phyloP scores from a whole-genome alignment of 441 rosid genomes.

The Brassica balearica region DNA sequence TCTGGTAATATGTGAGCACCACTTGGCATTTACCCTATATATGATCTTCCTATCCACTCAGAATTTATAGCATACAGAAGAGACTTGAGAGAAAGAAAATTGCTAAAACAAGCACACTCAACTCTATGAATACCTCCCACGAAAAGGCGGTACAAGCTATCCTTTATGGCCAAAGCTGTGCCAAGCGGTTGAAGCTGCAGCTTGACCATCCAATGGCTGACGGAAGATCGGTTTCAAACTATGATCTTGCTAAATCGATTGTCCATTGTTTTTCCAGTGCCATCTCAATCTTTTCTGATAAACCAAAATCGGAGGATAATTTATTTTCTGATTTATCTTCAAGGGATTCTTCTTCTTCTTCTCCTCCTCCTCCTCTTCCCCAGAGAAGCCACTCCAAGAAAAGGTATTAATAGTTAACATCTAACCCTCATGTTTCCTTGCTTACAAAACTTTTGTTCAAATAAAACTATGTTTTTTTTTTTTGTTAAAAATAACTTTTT shows the following conservation, averaged over 20 bases:
- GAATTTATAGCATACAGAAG: background rate
- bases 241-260: conserved; percentile 37
- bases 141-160: conserved; percentile 34
- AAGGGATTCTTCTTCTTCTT: conserved; percentile 13
- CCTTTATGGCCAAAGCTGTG: conserved; percentile 38
- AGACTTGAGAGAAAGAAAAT: conserved; percentile 13
- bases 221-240: conserved; percentile 14
- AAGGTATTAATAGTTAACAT: conserved; percentile 30
- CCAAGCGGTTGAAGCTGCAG: conserved; percentile 30
- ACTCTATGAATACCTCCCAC: conserved; percentile 11
- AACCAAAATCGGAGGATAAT: conserved; percentile 13
- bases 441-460: background rate
- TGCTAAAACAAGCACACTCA: conserved; percentile 7
- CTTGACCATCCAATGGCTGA: conserved; percentile 33
- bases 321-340: conserved; percentile 24
- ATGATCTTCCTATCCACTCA: conserved; percentile 15
- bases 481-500: too few relatives aligned
- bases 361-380: conserved; percentile 8
- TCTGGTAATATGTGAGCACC: background rate
- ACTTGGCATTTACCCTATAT: background rate
- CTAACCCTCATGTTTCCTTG: background rate
- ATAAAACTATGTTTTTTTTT: background rate
- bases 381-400: conserved; percentile 26
- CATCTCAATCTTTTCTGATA: conserved; percentile 22
- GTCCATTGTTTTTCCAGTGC: conserved; percentile 33